A percentile compares a stretch with the other conserved stretches of the same genome.
Evolutionary conservation across 495 filamentous ascomycete genomes (phyloP).

Genomic region (Lasiosphaeria ovina): DNA sequence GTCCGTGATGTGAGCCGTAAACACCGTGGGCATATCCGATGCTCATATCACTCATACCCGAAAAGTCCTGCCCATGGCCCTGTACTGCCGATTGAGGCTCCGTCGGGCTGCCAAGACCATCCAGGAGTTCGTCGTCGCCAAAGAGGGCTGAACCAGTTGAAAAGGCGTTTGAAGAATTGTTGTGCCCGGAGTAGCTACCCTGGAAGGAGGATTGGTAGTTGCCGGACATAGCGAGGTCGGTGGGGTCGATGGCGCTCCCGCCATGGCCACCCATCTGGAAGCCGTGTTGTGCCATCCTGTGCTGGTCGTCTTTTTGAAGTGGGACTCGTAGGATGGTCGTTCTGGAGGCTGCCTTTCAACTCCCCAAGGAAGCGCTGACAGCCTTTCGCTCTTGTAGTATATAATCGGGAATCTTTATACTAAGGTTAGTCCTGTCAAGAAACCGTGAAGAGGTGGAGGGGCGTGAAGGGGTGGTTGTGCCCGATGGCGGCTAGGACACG

Average conservation of each 20-base stretch:
- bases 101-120: constrained; percentile 52
- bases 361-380: constrained; percentile 1
- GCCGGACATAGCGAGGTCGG: constrained; percentile 70
- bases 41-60: constrained; percentile 46
- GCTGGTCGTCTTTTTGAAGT: neutral
- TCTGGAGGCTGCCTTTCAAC: constrained; percentile 10
- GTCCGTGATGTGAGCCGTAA: constrained; percentile 44
- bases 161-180: constrained; percentile 34
- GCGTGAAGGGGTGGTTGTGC: too few relatives aligned
- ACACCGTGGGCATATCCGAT: constrained; percentile 46
- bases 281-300: constrained; percentile 55
- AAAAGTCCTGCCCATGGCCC: constrained; percentile 50
- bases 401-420: too few relatives aligned
- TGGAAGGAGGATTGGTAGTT: constrained; percentile 39
- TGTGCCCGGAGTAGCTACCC: constrained; percentile 41
- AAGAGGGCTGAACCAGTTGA: constrained; percentile 52
- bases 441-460: too few relatives aligned
- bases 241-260: constrained; percentile 74
- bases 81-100: constrained; percentile 47
- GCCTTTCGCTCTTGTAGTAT: too few relatives aligned
- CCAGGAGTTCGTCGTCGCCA: constrained; percentile 63
- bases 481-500: too few relatives aligned
- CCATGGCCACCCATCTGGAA: constrained; percentile 66
- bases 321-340: neutral
- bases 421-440: too few relatives aligned